These are phyloP conservation scores for Linnemannia elongata DNA, from an alignment of 192 early-diverging fungal genomes.

Conservation along the genomic window DNA sequence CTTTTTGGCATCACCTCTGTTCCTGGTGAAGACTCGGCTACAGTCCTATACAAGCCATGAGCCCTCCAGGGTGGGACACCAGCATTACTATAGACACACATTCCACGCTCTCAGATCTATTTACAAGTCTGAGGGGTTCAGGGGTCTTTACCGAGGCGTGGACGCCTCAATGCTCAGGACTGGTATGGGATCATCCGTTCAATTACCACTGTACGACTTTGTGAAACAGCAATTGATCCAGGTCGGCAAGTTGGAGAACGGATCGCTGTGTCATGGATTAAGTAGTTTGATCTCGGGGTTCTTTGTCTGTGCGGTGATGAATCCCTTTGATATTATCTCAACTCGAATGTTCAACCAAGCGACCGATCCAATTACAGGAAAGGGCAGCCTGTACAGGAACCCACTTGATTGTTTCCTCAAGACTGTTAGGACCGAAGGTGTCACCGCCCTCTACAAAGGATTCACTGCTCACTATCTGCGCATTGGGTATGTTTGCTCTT, in stretches of 20 bases:
- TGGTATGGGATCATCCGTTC: constrained; percentile 89
- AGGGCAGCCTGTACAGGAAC: constrained; percentile 80
- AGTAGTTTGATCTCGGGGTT: constrained; percentile 86
- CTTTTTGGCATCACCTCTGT: constrained; percentile 86
- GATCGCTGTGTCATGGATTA: constrained; percentile 78
- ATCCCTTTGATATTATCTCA: constrained; percentile 95
- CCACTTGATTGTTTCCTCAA: constrained; percentile 90
- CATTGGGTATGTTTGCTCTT: constrained; percentile 74
- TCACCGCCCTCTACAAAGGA: constrained; percentile 91
- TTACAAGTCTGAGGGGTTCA: constrained; percentile 77
- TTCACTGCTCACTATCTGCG: constrained; percentile 92
- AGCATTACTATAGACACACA: constrained; percentile 86
- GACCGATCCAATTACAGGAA: constrained; percentile 34
- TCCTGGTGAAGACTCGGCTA: constrained; percentile 91
- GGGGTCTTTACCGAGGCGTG: constrained; percentile 88
- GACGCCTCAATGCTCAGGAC: constrained; percentile 92
- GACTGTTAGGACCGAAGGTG: constrained; percentile 85
- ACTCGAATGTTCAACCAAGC: constrained; percentile 96
- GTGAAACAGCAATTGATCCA: constrained; percentile 75
- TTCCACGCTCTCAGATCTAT: constrained; percentile 75
- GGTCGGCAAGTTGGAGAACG: constrained; percentile 69
- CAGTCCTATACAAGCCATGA: constrained; percentile 78
- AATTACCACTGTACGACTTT: constrained; percentile 91
- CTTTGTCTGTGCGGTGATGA: constrained; percentile 92
- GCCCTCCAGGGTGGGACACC: constrained; percentile 78